These are phyloP conservation scores for Erythrophleum fordii DNA, from an alignment of 306 rosid genomes.

Conservation along the genomic window DNA sequence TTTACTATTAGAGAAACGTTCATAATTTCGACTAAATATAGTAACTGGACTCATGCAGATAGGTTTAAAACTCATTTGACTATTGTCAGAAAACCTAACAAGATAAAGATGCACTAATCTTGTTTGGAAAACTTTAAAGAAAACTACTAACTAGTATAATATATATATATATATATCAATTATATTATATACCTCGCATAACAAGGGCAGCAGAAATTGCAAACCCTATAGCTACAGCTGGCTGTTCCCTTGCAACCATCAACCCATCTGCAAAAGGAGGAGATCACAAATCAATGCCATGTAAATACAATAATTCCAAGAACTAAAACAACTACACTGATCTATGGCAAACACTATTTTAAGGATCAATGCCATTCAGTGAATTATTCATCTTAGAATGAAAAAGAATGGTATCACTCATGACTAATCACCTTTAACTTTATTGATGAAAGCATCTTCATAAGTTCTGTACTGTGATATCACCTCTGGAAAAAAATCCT, in stretches of 20 bases:
- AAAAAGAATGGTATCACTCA: neutral
- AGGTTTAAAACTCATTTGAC: neutral
- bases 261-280: constrained; percentile 55
- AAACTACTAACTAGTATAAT: constrained; percentile 16
- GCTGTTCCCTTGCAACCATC: constrained; percentile 64
- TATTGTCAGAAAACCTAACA: neutral
- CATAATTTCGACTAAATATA: constrained; percentile 18
- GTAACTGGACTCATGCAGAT: neutral
- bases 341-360: constrained; percentile 6
- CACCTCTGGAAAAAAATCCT: constrained; percentile 62
- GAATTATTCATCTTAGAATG: constrained; percentile 10
- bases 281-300: constrained; percentile 25
- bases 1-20: neutral
- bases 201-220: constrained; percentile 65
- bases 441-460: constrained; percentile 70
- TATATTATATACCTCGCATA: constrained; percentile 90
- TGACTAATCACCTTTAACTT: constrained; percentile 59
- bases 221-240: constrained; percentile 61
- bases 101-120: constrained; percentile 15
- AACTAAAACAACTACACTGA: neutral
- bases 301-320: constrained; percentile 20
- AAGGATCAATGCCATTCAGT: constrained; percentile 17
- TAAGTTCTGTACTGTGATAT: constrained; percentile 52
- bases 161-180: neutral
- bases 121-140: constrained; percentile 12